These are phyloP conservation scores for Isoetes engelmannii DNA, from an alignment of 83 land plant species.

Conservation along the genomic window DNA sequence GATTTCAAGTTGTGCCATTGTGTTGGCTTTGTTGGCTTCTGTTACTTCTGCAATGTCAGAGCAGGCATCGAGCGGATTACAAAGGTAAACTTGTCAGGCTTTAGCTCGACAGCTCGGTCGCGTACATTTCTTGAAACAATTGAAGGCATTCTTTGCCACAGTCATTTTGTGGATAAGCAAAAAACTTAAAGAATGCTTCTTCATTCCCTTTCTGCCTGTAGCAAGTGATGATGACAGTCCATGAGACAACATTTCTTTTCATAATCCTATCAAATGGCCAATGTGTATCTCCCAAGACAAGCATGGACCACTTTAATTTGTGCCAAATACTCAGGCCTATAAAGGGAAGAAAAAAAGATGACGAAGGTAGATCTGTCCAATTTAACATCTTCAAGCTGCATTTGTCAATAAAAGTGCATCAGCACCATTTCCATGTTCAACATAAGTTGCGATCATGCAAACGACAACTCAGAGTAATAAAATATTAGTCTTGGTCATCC, in stretches of 20 bases:
- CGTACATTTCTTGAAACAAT: background rate
- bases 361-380: background rate
- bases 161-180: background rate
- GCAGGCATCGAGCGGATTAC: background rate
- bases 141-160: background rate
- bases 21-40: too few relatives aligned
- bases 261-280: background rate
- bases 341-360: background rate
- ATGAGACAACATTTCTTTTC: background rate
- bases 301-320: background rate
- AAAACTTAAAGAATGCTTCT: background rate
- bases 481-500: too few relatives aligned
- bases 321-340: background rate
- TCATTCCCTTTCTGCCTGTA: background rate
- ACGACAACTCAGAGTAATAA: too few relatives aligned
- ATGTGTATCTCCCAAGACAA: background rate
- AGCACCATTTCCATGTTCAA: background rate
- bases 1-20: too few relatives aligned
- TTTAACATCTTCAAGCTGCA: background rate
- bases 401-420: background rate
- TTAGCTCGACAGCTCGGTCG: background rate
- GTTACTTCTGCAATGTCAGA: background rate
- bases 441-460: background rate
- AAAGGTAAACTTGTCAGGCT: background rate
- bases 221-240: background rate